Percentiles rank a stretch among this genome's conserved stretches.
phyloP scores from a whole-genome alignment of 2,329 filamentous ascomycete genomes.

The Clathrospora elynae region DNA sequence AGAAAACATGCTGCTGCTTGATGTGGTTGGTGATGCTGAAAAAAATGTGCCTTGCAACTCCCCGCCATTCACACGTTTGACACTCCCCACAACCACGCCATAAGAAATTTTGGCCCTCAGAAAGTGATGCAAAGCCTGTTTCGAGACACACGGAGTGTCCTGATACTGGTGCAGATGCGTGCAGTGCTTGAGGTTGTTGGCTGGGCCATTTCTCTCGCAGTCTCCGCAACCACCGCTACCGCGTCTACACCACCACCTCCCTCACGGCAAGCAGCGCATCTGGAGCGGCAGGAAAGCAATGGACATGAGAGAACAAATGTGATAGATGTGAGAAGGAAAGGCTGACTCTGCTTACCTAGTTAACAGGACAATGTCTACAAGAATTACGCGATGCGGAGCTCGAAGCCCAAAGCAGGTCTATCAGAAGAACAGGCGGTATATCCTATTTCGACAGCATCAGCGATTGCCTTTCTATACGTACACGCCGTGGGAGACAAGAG shows the following conservation, averaged over 20 bases:
- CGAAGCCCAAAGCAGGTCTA: constrained; percentile 42
- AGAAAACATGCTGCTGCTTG: constrained; percentile 8
- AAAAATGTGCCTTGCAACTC: constrained; percentile 1
- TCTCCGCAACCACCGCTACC: constrained; percentile 7
- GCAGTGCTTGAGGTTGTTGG: constrained; percentile 6
- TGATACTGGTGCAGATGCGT: not conserved
- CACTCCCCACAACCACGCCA: constrained; percentile 2
- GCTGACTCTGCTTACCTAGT: constrained; percentile 39
- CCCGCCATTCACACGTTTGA: not conserved
- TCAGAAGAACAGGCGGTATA: constrained; percentile 33
- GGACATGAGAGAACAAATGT: constrained; percentile 1
- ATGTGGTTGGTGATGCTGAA: constrained; percentile 3
- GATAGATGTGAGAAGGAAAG: constrained; percentile 4
- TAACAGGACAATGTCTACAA: constrained; percentile 30
- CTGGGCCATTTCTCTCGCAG: constrained; percentile 5
- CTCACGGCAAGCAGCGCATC: not conserved
- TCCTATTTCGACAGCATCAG: constrained; percentile 26
- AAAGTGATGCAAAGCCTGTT: constrained; percentile 1
- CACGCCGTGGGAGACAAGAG: not conserved
- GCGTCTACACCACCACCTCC: constrained; percentile 6
- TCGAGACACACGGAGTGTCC: constrained; percentile 1
- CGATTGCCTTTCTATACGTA: not conserved
- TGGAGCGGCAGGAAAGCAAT: not conserved
- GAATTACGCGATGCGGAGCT: constrained; percentile 36
- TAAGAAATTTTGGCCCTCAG: not conserved